phyloP scores from a whole-genome alignment of 2,329 filamentous ascomycete genomes.

The Xylaria sp. region DNA sequence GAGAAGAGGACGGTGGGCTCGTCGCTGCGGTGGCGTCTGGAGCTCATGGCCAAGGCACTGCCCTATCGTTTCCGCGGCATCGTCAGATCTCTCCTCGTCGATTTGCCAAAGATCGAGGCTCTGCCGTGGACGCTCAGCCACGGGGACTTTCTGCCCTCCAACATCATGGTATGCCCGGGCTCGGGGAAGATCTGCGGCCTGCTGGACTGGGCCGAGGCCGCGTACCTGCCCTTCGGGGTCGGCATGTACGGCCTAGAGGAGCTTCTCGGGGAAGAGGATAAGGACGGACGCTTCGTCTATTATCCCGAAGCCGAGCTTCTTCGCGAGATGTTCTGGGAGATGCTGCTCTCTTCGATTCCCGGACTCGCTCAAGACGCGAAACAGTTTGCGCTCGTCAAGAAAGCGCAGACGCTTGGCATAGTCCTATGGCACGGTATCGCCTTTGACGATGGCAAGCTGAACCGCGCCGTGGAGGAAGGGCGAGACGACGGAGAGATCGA shows the following conservation, averaged over 20 bases:
- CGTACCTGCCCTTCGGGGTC: slow-evolving; percentile 61
- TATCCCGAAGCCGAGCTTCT: slow-evolving; percentile 47
- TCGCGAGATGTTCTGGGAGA: slow-evolving; percentile 54
- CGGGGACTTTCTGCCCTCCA: slow-evolving; percentile 61
- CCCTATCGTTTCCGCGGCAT: slow-evolving; percentile 39
- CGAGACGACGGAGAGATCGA: slow-evolving; percentile 57
- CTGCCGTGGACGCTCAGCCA: slow-evolving; percentile 62
- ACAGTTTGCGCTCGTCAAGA: slow-evolving; percentile 38
- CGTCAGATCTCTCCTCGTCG: slow-evolving; percentile 30
- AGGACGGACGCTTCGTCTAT: slow-evolving; percentile 45
- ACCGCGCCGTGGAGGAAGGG: slow-evolving; percentile 57
- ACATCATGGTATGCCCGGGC: slow-evolving; percentile 54
- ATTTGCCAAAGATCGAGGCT: slow-evolving; percentile 41
- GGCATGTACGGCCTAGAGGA: slow-evolving; percentile 64
- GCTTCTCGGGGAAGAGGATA: slow-evolving; percentile 53
- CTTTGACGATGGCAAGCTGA: slow-evolving; percentile 61
- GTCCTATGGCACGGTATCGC: slow-evolving; percentile 66
- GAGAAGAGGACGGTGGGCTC: slow-evolving; percentile 43
- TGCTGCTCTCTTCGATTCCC: slow-evolving; percentile 40
- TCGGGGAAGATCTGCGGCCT: slow-evolving; percentile 54
- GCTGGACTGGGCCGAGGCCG: slow-evolving; percentile 68
- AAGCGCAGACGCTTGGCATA: slow-evolving; percentile 56
- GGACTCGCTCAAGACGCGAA: slow-evolving; percentile 34
- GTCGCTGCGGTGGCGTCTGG: slow-evolving; percentile 45
- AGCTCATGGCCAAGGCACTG: slow-evolving; percentile 40